phyloP scores from a whole-genome alignment of 805 yeast species.

The Torulaspora microellipsoides region DNA sequence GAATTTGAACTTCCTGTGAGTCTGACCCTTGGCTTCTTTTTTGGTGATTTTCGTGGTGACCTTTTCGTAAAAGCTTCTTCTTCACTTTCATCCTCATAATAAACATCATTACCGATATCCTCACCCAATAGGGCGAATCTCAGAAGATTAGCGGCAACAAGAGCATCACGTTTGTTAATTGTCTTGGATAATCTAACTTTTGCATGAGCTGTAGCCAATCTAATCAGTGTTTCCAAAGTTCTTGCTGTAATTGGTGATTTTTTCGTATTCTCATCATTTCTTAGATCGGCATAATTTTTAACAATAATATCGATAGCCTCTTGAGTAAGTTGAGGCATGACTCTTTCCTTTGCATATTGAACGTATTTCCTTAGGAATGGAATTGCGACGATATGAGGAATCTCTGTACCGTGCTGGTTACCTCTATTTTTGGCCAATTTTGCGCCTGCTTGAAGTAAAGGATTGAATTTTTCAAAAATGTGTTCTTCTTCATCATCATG shows the following conservation, averaged over 20 bases:
- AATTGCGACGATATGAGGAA: slow-evolving; percentile 58
- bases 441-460: slow-evolving; percentile 78
- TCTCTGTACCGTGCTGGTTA: slow-evolving; percentile 33
- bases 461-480: slow-evolving; percentile 81
- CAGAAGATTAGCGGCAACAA: slow-evolving; percentile 77
- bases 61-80: slow-evolving; percentile 17
- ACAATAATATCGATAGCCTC: slow-evolving; percentile 80
- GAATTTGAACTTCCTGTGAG: slow-evolving; percentile 8
- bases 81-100: slow-evolving; percentile 21
- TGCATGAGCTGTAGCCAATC: slow-evolving; percentile 94
- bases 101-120: slow-evolving; percentile 28
- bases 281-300: slow-evolving; percentile 67
- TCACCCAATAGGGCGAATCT: slow-evolving; percentile 71
- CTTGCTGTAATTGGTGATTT: slow-evolving; percentile 98
- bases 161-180: slow-evolving; percentile 73
- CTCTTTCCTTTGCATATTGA: slow-evolving; percentile 88
- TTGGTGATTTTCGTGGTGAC: slow-evolving; percentile 34
- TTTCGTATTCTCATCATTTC: slow-evolving; percentile 75
- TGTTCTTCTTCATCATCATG: slow-evolving; percentile 47
- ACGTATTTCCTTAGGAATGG: slow-evolving; percentile 87
- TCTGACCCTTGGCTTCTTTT: slow-evolving; percentile 28
- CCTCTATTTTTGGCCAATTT: slow-evolving; percentile 37
- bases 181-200: slow-evolving; percentile 81
- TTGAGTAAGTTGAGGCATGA: slow-evolving; percentile 72
- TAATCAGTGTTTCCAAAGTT: slow-evolving; percentile 91